Evolutionary conservation across 164 flowering plant genomes (phyloP).

Genomic region (Piper longum): DNA sequence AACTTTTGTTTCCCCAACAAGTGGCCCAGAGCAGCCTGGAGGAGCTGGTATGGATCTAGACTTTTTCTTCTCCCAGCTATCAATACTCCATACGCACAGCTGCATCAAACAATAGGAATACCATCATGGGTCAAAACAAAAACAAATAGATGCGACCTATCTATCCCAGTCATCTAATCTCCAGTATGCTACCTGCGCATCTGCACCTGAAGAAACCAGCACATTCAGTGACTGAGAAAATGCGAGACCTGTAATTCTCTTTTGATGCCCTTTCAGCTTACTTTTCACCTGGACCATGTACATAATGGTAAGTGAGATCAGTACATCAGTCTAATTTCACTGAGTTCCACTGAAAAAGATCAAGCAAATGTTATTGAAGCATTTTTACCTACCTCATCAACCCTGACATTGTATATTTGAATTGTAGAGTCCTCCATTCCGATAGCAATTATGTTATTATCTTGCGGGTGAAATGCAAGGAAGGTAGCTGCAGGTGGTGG

Average conservation of each 20-base stretch:
- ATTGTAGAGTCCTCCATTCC: slow-evolving; percentile 69
- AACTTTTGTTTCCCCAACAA: slow-evolving; percentile 49
- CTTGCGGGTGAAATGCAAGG: slow-evolving; percentile 71
- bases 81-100: slow-evolving; percentile 53
- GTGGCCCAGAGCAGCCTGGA: slow-evolving; percentile 33
- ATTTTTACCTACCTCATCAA: slow-evolving; percentile 40
- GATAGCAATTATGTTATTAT: slow-evolving; percentile 65
- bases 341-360: neutral
- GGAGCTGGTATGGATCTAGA: slow-evolving; percentile 40
- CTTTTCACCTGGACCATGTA: slow-evolving; percentile 37
- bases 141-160: neutral
- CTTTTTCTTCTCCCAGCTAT: slow-evolving; percentile 63
- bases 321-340: neutral
- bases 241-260: slow-evolving; percentile 57
- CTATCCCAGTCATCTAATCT: neutral
- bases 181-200: slow-evolving; percentile 43
- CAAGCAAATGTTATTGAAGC: neutral
- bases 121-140: neutral
- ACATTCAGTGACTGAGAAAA: slow-evolving; percentile 45
- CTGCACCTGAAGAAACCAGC: slow-evolving; percentile 67
- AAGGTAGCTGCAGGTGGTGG: slow-evolving; percentile 76
- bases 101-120: slow-evolving; percentile 12
- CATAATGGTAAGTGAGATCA: neutral
- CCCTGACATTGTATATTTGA: slow-evolving; percentile 59
- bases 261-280: slow-evolving; percentile 63